Conservation (phyloP, 495 filamentous ascomycete species). For the Aspergillus biplanus region DNA sequence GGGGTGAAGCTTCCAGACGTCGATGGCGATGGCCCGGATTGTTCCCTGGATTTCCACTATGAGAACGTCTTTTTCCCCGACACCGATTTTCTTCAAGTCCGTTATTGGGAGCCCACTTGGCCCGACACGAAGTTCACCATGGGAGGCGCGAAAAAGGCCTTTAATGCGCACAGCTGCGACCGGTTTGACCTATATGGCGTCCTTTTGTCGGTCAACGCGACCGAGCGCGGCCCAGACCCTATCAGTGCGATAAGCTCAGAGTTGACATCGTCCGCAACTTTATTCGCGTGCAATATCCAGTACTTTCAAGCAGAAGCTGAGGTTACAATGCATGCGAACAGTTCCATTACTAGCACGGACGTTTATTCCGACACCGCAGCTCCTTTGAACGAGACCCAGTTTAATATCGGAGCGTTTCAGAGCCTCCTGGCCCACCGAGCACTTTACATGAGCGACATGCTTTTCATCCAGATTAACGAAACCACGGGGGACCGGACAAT, state of each 20-base stretch:
- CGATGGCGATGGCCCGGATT: constrained; percentile 24
- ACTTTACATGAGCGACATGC: constrained; percentile 45
- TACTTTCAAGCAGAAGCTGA: constrained; percentile 39
- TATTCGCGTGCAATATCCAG: constrained; percentile 42
- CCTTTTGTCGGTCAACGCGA: constrained; percentile 41
- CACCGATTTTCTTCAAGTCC: constrained; percentile 43
- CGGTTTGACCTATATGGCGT: constrained; percentile 46
- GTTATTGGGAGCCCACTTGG: constrained; percentile 45
- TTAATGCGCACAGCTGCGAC: constrained; percentile 35
- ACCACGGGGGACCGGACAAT: constrained; percentile 35
- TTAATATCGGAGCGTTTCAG: constrained; percentile 44
- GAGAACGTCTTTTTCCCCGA: constrained; percentile 35
- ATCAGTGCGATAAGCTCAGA: constrained; percentile 15
- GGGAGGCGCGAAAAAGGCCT: constrained; percentile 25
- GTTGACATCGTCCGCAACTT: constrained; percentile 34
- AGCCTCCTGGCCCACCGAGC: constrained; percentile 39
- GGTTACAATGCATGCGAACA: constrained; percentile 46
- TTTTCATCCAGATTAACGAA: constrained; percentile 38
- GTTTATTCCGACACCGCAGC: constrained; percentile 27
- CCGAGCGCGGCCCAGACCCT: constrained; percentile 10
- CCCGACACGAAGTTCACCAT: constrained; percentile 17
- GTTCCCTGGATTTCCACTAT: constrained; percentile 40
- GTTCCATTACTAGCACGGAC: constrained; percentile 38
- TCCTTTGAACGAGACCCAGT: constrained; percentile 27
- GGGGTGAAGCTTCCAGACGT: constrained; percentile 30